phyloP scores from a whole-genome alignment of 2,329 filamentous ascomycete genomes.

The Aspergillus bombycis region DNA sequence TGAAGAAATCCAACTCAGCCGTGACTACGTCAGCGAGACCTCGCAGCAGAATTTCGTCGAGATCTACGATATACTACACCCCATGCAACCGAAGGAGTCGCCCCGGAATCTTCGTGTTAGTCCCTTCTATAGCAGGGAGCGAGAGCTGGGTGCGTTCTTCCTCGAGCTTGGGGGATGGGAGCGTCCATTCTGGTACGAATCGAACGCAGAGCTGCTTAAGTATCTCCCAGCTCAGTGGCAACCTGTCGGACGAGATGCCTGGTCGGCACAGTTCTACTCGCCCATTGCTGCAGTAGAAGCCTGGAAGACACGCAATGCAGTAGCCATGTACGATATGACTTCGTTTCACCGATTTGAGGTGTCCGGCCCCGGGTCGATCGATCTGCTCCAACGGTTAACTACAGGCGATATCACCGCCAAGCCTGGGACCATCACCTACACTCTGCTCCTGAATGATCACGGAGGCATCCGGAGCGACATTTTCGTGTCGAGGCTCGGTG shows the following conservation, averaged over 20 bases:
- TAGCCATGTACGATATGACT: slow-evolving; percentile 66
- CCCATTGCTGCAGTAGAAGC: slow-evolving; percentile 64
- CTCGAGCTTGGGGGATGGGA: slow-evolving; percentile 65
- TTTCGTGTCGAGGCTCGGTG: slow-evolving; percentile 56
- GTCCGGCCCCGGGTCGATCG: slow-evolving; percentile 58
- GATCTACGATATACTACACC: slow-evolving; percentile 67
- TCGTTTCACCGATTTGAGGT: slow-evolving; percentile 62
- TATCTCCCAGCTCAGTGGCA: slow-evolving; percentile 58
- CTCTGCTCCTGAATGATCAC: slow-evolving; percentile 57
- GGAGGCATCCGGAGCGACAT: slow-evolving; percentile 62
- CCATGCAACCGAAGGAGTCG: slow-evolving; percentile 59
- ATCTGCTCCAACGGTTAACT: slow-evolving; percentile 57
- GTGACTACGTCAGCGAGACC: slow-evolving; percentile 60
- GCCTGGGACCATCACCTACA: slow-evolving; percentile 58
- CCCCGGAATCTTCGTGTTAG: slow-evolving; percentile 63
- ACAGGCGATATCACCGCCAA: slow-evolving; percentile 44
- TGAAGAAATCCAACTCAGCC: slow-evolving; percentile 62
- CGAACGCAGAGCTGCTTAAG: slow-evolving; percentile 56
- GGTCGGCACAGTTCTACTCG: slow-evolving; percentile 62
- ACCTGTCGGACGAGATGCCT: slow-evolving; percentile 59
- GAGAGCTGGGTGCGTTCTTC: slow-evolving; percentile 57
- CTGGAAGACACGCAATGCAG: slow-evolving; percentile 66
- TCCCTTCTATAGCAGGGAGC: slow-evolving; percentile 60
- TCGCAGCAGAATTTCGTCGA: slow-evolving; percentile 65
- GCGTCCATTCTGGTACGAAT: slow-evolving; percentile 64